Percentiles rank a stretch among this genome's conserved stretches.
phyloP scores from a whole-genome alignment of 2,329 filamentous ascomycete genomes.

The Paracoccidioides brasiliensis region DNA sequence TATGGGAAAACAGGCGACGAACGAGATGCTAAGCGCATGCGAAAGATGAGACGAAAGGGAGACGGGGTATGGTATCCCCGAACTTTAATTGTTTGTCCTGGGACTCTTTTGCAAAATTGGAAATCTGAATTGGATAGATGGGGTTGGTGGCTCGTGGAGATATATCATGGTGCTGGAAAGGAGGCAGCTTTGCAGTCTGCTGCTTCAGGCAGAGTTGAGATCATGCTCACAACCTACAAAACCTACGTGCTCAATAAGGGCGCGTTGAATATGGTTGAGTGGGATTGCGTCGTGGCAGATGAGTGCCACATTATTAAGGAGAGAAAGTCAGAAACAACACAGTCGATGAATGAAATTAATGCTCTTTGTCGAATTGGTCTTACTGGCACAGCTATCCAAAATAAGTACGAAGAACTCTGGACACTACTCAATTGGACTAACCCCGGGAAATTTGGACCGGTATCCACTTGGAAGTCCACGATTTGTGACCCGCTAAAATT shows the following conservation, averaged over 20 bases:
- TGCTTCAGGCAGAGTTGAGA: slow-evolving; percentile 62
- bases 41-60: slow-evolving; percentile 58
- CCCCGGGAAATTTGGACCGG: slow-evolving; percentile 56
- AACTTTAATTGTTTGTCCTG: slow-evolving; percentile 76
- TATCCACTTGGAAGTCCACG: slow-evolving; percentile 62
- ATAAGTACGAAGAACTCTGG: slow-evolving; percentile 96
- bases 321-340: slow-evolving; percentile 58
- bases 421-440: slow-evolving; percentile 93
- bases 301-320: slow-evolving; percentile 90
- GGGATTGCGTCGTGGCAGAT: slow-evolving; percentile 90
- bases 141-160: slow-evolving; percentile 89
- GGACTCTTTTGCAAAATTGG: slow-evolving; percentile 84
- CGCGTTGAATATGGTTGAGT: slow-evolving; percentile 69
- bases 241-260: slow-evolving; percentile 70
- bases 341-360: slow-evolving; percentile 82
- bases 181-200: slow-evolving; percentile 61
- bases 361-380: slow-evolving; percentile 83
- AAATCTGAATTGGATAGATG: slow-evolving; percentile 70
- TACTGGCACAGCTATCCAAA: slow-evolving; percentile 93
- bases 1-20: slow-evolving; percentile 92
- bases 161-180: slow-evolving; percentile 63
- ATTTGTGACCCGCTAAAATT: slow-evolving; percentile 70
- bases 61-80: slow-evolving; percentile 63
- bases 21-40: slow-evolving; percentile 72
- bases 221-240: slow-evolving; percentile 87